These are phyloP conservation scores for Tolypocladium nubicola DNA, from an alignment of 2,329 filamentous ascomycete species.

Conservation along the genomic window DNA sequence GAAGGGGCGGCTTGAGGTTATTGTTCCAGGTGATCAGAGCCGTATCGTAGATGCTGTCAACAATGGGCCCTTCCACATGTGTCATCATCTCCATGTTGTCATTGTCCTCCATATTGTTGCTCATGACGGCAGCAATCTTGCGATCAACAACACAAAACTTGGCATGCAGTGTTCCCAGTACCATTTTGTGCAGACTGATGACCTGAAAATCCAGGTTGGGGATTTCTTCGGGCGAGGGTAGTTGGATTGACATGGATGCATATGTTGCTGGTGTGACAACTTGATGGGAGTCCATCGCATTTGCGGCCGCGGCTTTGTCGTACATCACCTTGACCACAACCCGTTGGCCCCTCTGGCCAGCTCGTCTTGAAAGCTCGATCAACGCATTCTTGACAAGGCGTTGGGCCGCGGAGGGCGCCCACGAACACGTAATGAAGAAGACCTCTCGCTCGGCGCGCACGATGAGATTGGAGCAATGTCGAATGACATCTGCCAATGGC, in stretches of 20 bases:
- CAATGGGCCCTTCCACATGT: constrained; percentile 65
- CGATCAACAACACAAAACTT: constrained; percentile 73
- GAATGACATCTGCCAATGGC: constrained; percentile 48
- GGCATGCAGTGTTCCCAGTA: constrained; percentile 65
- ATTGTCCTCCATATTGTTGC: constrained; percentile 71
- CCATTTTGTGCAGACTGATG: constrained; percentile 58
- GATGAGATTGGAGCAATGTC: constrained; percentile 69
- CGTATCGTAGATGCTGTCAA: constrained; percentile 66
- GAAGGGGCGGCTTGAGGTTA: constrained; percentile 23
- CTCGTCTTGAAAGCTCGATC: constrained; percentile 56
- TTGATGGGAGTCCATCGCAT: constrained; percentile 56
- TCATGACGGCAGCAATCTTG: constrained; percentile 58
- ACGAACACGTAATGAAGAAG: constrained; percentile 65
- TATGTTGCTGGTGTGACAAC: constrained; percentile 48
- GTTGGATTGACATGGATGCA: constrained; percentile 42
- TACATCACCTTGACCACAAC: constrained; percentile 67
- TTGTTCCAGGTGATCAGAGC: constrained; percentile 64
- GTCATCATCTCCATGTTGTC: constrained; percentile 76
- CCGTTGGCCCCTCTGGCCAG: constrained; percentile 42
- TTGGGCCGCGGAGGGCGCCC: constrained; percentile 60
- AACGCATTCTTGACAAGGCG: constrained; percentile 58
- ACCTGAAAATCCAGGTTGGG: constrained; percentile 64
- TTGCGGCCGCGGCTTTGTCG: constrained; percentile 56
- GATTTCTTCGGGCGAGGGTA: constrained; percentile 55
- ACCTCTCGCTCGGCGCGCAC: constrained; percentile 62